phyloP scores from a whole-genome alignment of 2,329 filamentous ascomycete genomes.

The Trichoderma breve region DNA sequence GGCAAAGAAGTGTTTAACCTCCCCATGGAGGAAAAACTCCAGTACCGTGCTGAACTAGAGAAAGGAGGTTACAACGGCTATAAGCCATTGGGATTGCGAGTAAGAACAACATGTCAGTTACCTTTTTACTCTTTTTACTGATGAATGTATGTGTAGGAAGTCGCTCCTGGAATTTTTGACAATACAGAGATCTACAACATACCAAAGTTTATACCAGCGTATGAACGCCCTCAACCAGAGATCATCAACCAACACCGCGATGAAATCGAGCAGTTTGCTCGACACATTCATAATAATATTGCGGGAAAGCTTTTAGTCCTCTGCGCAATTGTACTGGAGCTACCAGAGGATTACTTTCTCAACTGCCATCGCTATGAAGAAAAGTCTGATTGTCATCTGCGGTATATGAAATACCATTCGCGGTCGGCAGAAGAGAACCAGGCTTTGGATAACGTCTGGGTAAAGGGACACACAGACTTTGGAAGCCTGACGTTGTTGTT shows the following conservation, averaged over 20 bases:
- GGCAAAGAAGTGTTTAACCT: not conserved
- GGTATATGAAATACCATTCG: not conserved
- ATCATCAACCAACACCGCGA: not conserved
- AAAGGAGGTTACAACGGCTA: not conserved
- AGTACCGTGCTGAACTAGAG: not conserved
- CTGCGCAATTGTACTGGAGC: not conserved
- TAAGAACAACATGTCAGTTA: not conserved
- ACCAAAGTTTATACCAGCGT: not conserved
- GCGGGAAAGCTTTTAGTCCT: not conserved
- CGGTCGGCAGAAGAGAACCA: not conserved
- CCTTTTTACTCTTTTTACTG: not conserved
- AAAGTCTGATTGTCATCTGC: not conserved
- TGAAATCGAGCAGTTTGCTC: not conserved
- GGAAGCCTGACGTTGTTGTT: not conserved
- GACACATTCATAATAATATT: not conserved
- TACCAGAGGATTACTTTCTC: not conserved
- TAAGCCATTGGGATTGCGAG: not conserved
- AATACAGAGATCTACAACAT: not conserved
- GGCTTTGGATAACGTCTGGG: not conserved
- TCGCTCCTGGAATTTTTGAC: not conserved
- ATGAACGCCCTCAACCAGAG: not conserved
- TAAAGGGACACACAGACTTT: not conserved
- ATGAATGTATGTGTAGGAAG: not conserved
- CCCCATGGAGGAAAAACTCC: not conserved
- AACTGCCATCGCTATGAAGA: not conserved